Percentiles rank a stretch among this genome's conserved stretches.
phyloP scores from a whole-genome alignment of 2,329 filamentous ascomycete genomes.

The Cryphonectria naterciae region DNA sequence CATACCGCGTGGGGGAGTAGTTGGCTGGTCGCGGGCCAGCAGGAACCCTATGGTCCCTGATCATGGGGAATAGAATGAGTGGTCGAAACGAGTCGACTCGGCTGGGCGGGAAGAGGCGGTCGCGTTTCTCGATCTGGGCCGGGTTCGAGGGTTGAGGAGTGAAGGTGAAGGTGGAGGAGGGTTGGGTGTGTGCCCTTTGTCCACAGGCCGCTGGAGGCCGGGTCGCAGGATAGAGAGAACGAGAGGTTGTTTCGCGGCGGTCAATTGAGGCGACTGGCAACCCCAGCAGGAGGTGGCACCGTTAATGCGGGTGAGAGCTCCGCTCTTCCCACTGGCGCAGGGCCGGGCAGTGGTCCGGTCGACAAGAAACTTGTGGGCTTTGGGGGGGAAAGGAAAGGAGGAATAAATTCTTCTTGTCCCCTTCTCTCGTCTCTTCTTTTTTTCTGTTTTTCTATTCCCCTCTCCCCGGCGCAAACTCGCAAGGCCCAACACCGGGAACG shows the following conservation, averaged over 20 bases:
- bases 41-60: conserved; percentile 59
- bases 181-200: conserved; percentile 4
- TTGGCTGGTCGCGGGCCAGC: conserved; percentile 63
- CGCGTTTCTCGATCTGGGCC: conserved; percentile 8
- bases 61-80: conserved; percentile 45
- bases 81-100: conserved; percentile 26
- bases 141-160: background rate
- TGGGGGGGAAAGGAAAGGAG: background rate
- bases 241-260: conserved; percentile 1
- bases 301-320: conserved; percentile 17
- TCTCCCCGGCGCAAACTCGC: conserved; percentile 8
- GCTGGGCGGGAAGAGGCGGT: conserved; percentile 6
- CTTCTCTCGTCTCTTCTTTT: background rate
- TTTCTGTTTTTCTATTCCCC: background rate
- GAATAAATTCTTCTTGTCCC: background rate
- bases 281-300: conserved; percentile 15
- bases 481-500: background rate
- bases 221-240: background rate
- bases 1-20: conserved; percentile 62
- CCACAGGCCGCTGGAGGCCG: conserved; percentile 4
- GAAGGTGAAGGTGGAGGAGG: background rate
- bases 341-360: conserved; percentile 7
- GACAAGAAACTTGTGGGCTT: conserved; percentile 6
- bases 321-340: conserved; percentile 15
- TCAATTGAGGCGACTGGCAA: conserved; percentile 7